A percentile compares a stretch with the other conserved stretches of the same genome.
These are phyloP conservation scores for Catenaria anguillulae DNA, from an alignment of 371 early-diverging fungal genomes.

Conservation along the genomic window DNA sequence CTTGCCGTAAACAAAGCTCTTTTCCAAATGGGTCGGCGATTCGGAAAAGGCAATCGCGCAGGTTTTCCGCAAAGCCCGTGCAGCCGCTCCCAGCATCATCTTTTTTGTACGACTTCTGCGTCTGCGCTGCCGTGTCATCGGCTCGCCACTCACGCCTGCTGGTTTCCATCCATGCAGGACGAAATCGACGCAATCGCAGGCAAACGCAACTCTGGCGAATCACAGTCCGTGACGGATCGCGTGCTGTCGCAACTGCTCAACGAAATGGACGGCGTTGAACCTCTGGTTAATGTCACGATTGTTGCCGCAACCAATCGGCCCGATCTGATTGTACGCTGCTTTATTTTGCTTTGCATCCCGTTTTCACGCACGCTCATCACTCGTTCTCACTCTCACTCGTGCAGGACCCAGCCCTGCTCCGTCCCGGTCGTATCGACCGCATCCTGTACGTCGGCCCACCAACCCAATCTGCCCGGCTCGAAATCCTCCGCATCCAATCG, in stretches of 20 bases:
- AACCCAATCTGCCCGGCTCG: constrained; percentile 52
- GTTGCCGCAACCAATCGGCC: constrained; percentile 99
- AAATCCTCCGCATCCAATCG: constrained; percentile 65
- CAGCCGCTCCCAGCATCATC: constrained; percentile 92
- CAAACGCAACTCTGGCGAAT: constrained; percentile 47
- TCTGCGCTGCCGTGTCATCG: too few species aligned
- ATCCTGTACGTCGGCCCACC: constrained; percentile 89
- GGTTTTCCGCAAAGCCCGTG: constrained; percentile 93
- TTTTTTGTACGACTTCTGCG: constrained; percentile 58
- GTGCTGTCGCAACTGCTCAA: constrained; percentile 84
- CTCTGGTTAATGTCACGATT: constrained; percentile 81
- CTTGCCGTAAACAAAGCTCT: constrained; percentile 33
- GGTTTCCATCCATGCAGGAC: too few species aligned
- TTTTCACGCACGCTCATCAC: neutral
- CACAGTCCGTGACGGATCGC: constrained; percentile 74
- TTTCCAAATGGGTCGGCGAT: constrained; percentile 99
- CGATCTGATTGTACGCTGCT: constrained; percentile 64
- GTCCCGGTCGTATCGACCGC: constrained; percentile 94
- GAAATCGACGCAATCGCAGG: constrained; percentile 96
- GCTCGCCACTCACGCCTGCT: too few species aligned
- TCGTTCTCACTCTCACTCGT: neutral
- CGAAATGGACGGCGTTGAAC: constrained; percentile 94
- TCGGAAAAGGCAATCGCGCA: constrained; percentile 96
- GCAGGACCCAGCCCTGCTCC: constrained; percentile 77
- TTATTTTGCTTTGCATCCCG: too few species aligned